Percentiles rank a stretch among this genome's conserved stretches.
These are phyloP conservation scores for Agaricus subrufescens DNA, from an alignment of 768 basidiomycete genomes.

Conservation along the genomic window DNA sequence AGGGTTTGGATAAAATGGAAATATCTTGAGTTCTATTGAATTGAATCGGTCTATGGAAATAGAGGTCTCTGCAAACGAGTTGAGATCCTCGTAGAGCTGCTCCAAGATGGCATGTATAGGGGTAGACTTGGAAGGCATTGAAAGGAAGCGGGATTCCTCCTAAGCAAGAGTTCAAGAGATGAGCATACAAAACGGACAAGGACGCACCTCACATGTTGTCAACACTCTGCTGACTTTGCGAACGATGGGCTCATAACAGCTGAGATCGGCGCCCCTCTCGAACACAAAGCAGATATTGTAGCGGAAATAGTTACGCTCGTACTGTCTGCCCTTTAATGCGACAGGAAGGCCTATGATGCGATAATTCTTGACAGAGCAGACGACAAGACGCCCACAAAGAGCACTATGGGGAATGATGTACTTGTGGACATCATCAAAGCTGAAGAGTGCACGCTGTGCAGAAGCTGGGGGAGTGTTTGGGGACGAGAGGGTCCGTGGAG, in stretches of 20 bases:
- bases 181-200: constrained; percentile 1
- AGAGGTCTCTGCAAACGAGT: constrained; percentile 95
- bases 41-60: constrained; percentile 90
- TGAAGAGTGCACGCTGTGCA: constrained; percentile 60
- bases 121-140: constrained; percentile 60
- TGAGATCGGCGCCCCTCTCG: constrained; percentile 83
- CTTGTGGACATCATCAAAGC: constrained; percentile 88
- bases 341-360: constrained; percentile 93
- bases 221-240: constrained; percentile 92
- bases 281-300: constrained; percentile 98
- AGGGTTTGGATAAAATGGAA: constrained; percentile 96
- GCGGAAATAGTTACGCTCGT: constrained; percentile 83
- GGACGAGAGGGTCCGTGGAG: constrained; percentile 34
- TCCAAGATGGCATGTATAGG: constrained; percentile 83
- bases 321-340: constrained; percentile 60
- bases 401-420: constrained; percentile 89
- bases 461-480: constrained; percentile 48
- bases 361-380: constrained; percentile 74
- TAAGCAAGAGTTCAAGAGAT: constrained; percentile 21
- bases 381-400: constrained; percentile 85
- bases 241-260: constrained; percentile 94
- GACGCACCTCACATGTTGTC: constrained; percentile 79
- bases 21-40: constrained; percentile 92
- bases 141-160: constrained; percentile 90
- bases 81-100: constrained; percentile 94